Conservation (phyloP, 352 stramenopile species). For the Phytopythium sindhum region DNA sequence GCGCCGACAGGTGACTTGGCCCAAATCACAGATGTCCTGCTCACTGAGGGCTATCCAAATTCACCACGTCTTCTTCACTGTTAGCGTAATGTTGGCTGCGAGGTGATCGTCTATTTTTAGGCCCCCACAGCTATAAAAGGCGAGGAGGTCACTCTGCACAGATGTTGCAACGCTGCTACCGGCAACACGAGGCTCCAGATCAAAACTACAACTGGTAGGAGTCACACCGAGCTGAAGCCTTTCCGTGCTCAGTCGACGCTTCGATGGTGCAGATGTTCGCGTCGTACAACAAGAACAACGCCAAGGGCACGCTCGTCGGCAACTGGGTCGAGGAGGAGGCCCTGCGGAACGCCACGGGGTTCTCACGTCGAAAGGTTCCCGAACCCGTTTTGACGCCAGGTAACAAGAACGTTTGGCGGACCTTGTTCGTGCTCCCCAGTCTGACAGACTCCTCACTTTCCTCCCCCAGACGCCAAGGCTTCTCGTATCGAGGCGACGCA, state of each 20-base stretch:
- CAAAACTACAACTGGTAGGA: not conserved
- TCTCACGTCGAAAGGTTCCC: constrained; percentile 54
- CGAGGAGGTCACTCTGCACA: not conserved
- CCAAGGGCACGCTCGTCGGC: constrained; percentile 64
- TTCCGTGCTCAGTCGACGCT: not conserved
- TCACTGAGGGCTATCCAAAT: not conserved
- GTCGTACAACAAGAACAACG: constrained; percentile 84
- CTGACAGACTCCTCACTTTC: not conserved
- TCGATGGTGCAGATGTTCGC: constrained; percentile 33
- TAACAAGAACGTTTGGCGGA: not conserved
- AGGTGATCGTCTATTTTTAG: not conserved
- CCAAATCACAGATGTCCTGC: not conserved
- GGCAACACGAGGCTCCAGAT: not conserved
- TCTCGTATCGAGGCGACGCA: constrained; percentile 43
- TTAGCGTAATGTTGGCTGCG: not conserved
- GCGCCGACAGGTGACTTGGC: not conserved
- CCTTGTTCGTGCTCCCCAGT: not conserved
- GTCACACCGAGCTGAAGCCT: not conserved
- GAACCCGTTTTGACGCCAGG: constrained; percentile 25
- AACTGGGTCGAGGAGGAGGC: constrained; percentile 87
- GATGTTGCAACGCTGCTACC: not conserved
- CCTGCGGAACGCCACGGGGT: constrained; percentile 53
- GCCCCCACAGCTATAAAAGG: not conserved
- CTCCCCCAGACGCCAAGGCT: constrained; percentile 31
- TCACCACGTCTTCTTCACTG: not conserved